These are phyloP conservation scores for Aureobasidium sp. DNA, from an alignment of 2,329 filamentous ascomycete genomes.

Conservation along the genomic window DNA sequence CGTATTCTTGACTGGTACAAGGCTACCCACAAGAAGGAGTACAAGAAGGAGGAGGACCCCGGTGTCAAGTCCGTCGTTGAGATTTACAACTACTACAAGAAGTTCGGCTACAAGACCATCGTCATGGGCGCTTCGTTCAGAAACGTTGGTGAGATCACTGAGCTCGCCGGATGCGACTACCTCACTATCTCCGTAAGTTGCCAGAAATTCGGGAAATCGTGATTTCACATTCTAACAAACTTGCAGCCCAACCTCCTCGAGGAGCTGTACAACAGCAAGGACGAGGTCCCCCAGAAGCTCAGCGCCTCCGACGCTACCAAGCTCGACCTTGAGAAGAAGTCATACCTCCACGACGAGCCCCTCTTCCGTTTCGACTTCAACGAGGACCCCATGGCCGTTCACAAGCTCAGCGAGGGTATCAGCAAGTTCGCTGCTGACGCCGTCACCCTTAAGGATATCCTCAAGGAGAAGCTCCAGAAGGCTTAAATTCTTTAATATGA, in stretches of 20 bases:
- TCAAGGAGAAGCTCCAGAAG: constrained; percentile 69
- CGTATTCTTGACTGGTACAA: constrained; percentile 99
- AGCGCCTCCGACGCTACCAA: constrained; percentile 55
- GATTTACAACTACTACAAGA: constrained; percentile 99
- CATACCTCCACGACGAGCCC: constrained; percentile 83
- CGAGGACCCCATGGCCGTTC: constrained; percentile 98
- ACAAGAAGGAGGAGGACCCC: constrained; percentile 81
- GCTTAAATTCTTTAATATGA: constrained; percentile 5
- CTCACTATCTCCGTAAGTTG: constrained; percentile 83
- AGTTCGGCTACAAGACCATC: constrained; percentile 97
- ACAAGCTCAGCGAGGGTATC: constrained; percentile 99
- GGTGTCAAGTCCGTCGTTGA: constrained; percentile 86
- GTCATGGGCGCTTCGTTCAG: constrained; percentile 99
- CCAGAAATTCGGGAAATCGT: no score
- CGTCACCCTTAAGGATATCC: constrained; percentile 82
- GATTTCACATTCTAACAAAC: constrained; percentile 15
- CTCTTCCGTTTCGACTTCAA: constrained; percentile 98
- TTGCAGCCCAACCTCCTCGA: constrained; percentile 80
- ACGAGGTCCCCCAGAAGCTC: constrained; percentile 85
- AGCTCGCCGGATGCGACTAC: constrained; percentile 97
- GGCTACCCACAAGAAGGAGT: constrained; percentile 89
- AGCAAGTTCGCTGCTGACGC: constrained; percentile 98
- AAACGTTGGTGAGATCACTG: constrained; percentile 91
- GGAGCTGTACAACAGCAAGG: constrained; percentile 79
- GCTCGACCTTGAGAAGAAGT: constrained; percentile 77